These are phyloP conservation scores for Phaeosphaeria sp. DNA, from an alignment of 2,329 filamentous ascomycete genomes.

Conservation along the genomic window DNA sequence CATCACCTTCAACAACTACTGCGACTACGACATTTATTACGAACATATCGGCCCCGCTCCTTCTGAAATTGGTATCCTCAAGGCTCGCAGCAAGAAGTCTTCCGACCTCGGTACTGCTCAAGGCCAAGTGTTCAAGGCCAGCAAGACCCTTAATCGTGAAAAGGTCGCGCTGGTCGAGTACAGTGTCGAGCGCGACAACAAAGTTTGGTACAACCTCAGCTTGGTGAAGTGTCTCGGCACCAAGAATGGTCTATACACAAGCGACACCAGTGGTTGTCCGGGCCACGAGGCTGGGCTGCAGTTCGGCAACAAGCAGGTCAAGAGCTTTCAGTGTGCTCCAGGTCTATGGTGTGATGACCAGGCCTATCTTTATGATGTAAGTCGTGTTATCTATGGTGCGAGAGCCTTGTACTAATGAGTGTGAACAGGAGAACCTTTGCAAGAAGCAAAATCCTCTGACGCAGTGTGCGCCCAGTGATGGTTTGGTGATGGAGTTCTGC, in stretches of 20 bases:
- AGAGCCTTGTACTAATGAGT: not conserved
- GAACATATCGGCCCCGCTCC: slow-evolving; percentile 10
- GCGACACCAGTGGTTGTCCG: slow-evolving; percentile 14
- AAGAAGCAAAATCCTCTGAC: slow-evolving; percentile 21
- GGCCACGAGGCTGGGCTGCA: slow-evolving; percentile 25
- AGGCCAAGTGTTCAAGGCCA: slow-evolving; percentile 19
- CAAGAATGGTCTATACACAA: slow-evolving; percentile 9
- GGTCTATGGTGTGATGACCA: slow-evolving; percentile 28
- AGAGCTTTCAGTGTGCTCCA: slow-evolving; percentile 20
- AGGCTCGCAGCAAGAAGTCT: slow-evolving; percentile 10
- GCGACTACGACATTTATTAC: slow-evolving; percentile 21
- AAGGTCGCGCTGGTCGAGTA: slow-evolving; percentile 25
- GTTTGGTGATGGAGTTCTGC: slow-evolving; percentile 28
- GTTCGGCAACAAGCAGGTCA: slow-evolving; percentile 13
- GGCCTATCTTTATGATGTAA: slow-evolving; percentile 24
- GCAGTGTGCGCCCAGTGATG: slow-evolving; percentile 6
- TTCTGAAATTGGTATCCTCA: slow-evolving; percentile 7
- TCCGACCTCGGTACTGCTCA: slow-evolving; percentile 15
- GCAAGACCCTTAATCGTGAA: slow-evolving; percentile 14
- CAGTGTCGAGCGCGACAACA: slow-evolving; percentile 5
- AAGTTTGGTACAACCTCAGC: slow-evolving; percentile 26
- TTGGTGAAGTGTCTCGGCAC: slow-evolving; percentile 20
- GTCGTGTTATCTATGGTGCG: not conserved
- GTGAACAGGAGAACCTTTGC: slow-evolving; percentile 24
- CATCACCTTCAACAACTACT: slow-evolving; percentile 27